A percentile compares a stretch with the other conserved stretches of the same genome.
Conservation (phyloP, 805 yeast species). For the Candida andamanensis region DNA sequence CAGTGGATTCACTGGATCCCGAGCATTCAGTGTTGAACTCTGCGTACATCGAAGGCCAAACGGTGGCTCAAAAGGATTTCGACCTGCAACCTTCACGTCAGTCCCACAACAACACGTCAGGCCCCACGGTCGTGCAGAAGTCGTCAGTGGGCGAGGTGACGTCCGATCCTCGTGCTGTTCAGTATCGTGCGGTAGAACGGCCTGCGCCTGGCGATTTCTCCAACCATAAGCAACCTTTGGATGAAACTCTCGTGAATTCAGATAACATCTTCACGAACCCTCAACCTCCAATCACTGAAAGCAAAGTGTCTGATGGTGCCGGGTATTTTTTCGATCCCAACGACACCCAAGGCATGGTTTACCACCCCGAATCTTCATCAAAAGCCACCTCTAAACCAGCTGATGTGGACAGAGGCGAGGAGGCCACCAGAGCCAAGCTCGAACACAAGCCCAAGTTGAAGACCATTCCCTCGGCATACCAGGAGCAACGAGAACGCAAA, state of each 20-base stretch:
- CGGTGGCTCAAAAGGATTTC: slow-evolving; percentile 12
- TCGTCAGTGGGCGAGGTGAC: slow-evolving; percentile 23
- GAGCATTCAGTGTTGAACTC: slow-evolving; percentile 8
- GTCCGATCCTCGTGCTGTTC: slow-evolving; percentile 25
- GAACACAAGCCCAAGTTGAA: slow-evolving; percentile 11
- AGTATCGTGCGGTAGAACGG: slow-evolving; percentile 24
- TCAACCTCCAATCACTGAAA: slow-evolving; percentile 26
- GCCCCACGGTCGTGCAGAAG: slow-evolving; percentile 3
- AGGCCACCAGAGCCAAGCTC: slow-evolving; percentile 11
- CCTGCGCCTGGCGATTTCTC: slow-evolving; percentile 29
- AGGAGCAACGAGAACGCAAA: slow-evolving; percentile 8
- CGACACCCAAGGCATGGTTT: slow-evolving; percentile 32
- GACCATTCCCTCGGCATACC: slow-evolving; percentile 15
- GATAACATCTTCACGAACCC: slow-evolving; percentile 16
- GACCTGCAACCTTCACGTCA: slow-evolving; percentile 12
- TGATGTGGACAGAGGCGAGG: no score
- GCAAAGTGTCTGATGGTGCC: slow-evolving; percentile 17
- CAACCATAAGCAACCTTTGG: slow-evolving; percentile 27
- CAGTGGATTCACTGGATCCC: no score
- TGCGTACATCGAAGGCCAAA: slow-evolving; percentile 19
- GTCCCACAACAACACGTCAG: no score
- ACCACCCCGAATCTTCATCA: slow-evolving; percentile 2
- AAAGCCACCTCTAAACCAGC: no score
- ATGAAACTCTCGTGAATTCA: slow-evolving; percentile 14
- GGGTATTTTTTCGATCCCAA: slow-evolving; percentile 31